Evolutionary conservation across 305 asterid genomes (phyloP).

Genomic region (Rubia occidens): DNA sequence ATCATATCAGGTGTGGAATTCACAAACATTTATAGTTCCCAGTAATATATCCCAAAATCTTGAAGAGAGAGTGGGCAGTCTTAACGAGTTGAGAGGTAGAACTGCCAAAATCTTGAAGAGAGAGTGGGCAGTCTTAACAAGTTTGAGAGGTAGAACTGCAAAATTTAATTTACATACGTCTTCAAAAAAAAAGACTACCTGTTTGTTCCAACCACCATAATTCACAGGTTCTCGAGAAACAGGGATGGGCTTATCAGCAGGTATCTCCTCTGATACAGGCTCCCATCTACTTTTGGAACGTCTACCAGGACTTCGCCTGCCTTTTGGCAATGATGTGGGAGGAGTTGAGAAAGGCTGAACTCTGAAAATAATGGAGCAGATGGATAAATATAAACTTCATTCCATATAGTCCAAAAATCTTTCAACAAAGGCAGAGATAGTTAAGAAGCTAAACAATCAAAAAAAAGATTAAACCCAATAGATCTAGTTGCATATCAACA

Average conservation of each 20-base stretch:
- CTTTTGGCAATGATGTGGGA: conserved; percentile 39
- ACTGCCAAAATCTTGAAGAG: background rate
- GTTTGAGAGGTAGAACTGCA: background rate
- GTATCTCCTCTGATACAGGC: conserved; percentile 65
- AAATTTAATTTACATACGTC: background rate
- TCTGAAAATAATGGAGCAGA: conserved; percentile 34
- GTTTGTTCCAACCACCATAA: conserved; percentile 69
- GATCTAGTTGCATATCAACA: conserved; percentile 3
- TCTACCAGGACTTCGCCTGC: conserved; percentile 65
- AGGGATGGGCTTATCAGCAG: conserved; percentile 38
- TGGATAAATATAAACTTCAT: conserved; percentile 5
- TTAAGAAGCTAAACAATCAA: conserved; percentile 8
- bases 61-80: too few species aligned
- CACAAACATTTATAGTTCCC: background rate
- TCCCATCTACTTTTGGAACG: conserved; percentile 97
- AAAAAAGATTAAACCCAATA: background rate
- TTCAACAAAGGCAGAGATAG: background rate
- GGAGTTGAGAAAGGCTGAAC: conserved; percentile 32
- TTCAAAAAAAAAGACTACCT: conserved; percentile 34
- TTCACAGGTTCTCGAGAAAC: conserved; percentile 35
- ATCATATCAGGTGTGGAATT: background rate
- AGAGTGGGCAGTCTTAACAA: background rate
- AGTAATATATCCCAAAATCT: background rate
- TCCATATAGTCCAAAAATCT: background rate
- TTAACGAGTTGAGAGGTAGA: background rate